These are phyloP conservation scores for Lasiodiplodia sp. DNA, from an alignment of 2,329 filamentous ascomycete genomes.

Conservation along the genomic window DNA sequence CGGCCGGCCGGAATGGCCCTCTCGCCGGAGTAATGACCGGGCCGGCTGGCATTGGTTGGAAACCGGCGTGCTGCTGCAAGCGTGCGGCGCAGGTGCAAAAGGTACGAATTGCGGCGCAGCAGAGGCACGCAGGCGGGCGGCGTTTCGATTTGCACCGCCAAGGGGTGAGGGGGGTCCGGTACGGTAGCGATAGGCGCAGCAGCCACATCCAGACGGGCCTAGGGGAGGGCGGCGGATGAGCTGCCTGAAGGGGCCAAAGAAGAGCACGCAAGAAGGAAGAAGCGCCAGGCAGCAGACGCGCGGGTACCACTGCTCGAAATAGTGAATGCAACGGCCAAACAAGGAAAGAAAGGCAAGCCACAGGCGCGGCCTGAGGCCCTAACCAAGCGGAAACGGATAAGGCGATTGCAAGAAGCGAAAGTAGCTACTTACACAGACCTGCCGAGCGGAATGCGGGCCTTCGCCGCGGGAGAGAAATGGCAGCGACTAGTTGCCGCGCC, in stretches of 20 bases:
- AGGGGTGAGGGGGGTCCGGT: neutral
- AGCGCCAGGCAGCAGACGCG: neutral
- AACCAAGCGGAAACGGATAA: too few relatives aligned
- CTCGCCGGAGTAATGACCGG: slow-evolving; percentile 4
- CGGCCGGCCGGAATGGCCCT: neutral
- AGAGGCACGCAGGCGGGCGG: neutral
- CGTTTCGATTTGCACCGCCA: neutral
- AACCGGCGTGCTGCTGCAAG: neutral
- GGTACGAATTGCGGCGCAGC: neutral
- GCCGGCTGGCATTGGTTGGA: neutral
- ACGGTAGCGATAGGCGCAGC: too few relatives aligned
- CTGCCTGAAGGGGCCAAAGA: neutral
- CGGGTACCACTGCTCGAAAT: neutral
- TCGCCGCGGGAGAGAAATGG: neutral
- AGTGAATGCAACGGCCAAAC: neutral
- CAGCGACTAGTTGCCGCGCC: neutral
- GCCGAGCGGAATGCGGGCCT: slow-evolving; percentile 8
- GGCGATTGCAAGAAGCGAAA: neutral
- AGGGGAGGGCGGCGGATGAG: neutral
- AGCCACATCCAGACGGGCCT: too few relatives aligned
- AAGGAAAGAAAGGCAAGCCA: neutral
- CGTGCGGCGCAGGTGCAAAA: neutral
- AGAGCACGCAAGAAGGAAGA: neutral
- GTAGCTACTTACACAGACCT: neutral
- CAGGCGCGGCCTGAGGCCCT: too few relatives aligned